These are phyloP conservation scores for Yamadazyma blattariae DNA, from an alignment of 1,139 yeast species.

Conservation along the genomic window DNA sequence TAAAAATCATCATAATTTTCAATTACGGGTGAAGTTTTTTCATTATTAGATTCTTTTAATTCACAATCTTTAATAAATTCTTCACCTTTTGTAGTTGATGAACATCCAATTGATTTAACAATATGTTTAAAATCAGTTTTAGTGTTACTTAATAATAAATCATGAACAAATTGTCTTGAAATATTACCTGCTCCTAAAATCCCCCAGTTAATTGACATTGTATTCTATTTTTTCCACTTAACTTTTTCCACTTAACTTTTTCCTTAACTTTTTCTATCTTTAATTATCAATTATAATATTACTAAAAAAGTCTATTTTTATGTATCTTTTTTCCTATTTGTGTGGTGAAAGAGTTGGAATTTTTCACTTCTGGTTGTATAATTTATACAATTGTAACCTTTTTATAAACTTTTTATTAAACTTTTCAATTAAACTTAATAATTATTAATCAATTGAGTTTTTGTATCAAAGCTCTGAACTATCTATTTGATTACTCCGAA, in stretches of 20 bases:
- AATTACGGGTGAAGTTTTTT: constrained; percentile 8
- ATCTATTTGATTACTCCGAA: too few relatives aligned
- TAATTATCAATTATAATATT: too few relatives aligned
- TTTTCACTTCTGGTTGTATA: too few relatives aligned
- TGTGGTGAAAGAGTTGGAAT: too few relatives aligned
- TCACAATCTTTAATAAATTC: constrained; percentile 16
- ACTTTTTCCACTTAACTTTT: neutral
- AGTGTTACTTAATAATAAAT: constrained; percentile 28
- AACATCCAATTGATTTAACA: constrained; percentile 30
- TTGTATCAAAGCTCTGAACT: too few relatives aligned
- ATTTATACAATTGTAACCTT: too few relatives aligned
- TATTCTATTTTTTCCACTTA: too few relatives aligned
- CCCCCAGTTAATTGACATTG: constrained; percentile 26
- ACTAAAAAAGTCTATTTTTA: too few relatives aligned
- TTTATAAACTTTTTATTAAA: too few relatives aligned
- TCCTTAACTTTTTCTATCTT: neutral
- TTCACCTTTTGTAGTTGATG: constrained; percentile 23
- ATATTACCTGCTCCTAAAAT: constrained; percentile 45
- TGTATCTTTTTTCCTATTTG: neutral
- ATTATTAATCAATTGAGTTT: too few relatives aligned
- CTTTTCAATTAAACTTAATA: too few relatives aligned
- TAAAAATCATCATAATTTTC: constrained; percentile 37
- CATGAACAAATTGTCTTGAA: constrained; percentile 36
- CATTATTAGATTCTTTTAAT: constrained; percentile 5
- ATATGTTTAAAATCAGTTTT: constrained; percentile 20